Base-by-base conservation (phyloP, 2,329 filamentous ascomycete species). In the Fusarium humuli region DNA sequence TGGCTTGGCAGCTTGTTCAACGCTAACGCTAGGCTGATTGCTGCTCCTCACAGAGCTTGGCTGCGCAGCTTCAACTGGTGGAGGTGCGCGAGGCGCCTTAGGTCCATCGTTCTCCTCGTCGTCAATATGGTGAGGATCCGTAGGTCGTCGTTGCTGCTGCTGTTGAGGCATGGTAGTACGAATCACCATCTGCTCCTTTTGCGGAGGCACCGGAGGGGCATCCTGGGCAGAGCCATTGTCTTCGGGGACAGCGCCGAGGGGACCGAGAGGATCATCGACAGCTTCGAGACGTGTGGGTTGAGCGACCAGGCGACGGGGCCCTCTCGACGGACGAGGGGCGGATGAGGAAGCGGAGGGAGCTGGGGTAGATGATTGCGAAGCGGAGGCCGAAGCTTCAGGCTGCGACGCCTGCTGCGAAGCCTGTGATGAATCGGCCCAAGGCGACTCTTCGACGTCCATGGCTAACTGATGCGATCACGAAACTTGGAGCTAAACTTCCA, bases 1-100 rank as follows among this genome's bases (percentile, higher is more conserved):
- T 7, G 96, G 96, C 81, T 97, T 97, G 30, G 95, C 91, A 48
- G 96, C 96, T 82, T 97, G 93, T 81, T 98, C 95, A 59, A 98
- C 84, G 79, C 92, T 97, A 71, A 98, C 89, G 78, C 94, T 97
- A 20, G 94, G 94, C 76, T 84, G 89, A 72, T 78, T 88, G 76
- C 81, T 86, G 79, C 80, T 84, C 74, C 83, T 82, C 32, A 86
- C 77, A 29, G 83, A 81, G 61, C 84, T 87, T 22, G 85, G 85
- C 69, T 84, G 82, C 9, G 88, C 85, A 41, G 86, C 84, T 68
- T 88, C 86, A 12, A 91, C 88, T 4, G 89, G 88, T 34, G 89
- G 89, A 52, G 92, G 93, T 61, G 87, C 86, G 68, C 93, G 85
- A 40, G 91, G 86, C 42, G 88, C 73, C 78, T 77, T 73, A 57